Percentiles rank a stretch among this genome's conserved stretches.
Conservation (phyloP, 257 asterid genomes). For the Thymus mandschuricus region DNA sequence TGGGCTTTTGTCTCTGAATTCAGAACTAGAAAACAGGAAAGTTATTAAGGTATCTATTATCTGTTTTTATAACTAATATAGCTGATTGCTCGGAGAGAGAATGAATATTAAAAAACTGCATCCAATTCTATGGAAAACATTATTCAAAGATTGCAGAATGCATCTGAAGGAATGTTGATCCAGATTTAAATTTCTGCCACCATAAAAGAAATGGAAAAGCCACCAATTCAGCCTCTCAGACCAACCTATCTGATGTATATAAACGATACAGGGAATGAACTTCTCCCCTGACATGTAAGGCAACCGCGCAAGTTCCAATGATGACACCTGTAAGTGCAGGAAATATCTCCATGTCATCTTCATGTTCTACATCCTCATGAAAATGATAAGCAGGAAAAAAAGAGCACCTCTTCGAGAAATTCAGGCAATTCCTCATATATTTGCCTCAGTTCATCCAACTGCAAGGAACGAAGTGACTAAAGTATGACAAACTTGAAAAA, state of each 20-base stretch:
- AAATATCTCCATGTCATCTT: constrained; percentile 33
- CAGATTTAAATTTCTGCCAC: constrained; percentile 14
- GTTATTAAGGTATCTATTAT: neutral
- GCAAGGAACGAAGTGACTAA: constrained; percentile 42
- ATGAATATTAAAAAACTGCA: constrained; percentile 9
- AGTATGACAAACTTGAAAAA: constrained; percentile 33
- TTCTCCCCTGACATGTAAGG: constrained; percentile 66
- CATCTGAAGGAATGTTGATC: constrained; percentile 22
- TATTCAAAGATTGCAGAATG: neutral
- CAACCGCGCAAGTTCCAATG: constrained; percentile 86
- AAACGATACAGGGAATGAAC: constrained; percentile 76
- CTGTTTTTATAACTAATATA: neutral
- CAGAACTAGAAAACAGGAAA: constrained; percentile 1
- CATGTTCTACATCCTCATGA: constrained; percentile 30
- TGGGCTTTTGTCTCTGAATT: constrained; percentile 22
- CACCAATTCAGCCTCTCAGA: constrained; percentile 29
- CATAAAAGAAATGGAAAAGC: constrained; percentile 20
- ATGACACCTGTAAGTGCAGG: constrained; percentile 65
- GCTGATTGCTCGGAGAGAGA: constrained; percentile 17
- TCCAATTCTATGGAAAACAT: constrained; percentile 11
- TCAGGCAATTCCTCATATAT: constrained; percentile 96
- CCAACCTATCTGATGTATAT: constrained; percentile 91
- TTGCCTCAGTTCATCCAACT: constrained; percentile 99
- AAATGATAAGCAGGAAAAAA: constrained; percentile 31
- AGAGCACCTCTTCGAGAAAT: constrained; percentile 87